These are phyloP conservation scores for Aureobasidium namibiae DNA, from an alignment of 2,329 filamentous ascomycete species.

Conservation along the genomic window DNA sequence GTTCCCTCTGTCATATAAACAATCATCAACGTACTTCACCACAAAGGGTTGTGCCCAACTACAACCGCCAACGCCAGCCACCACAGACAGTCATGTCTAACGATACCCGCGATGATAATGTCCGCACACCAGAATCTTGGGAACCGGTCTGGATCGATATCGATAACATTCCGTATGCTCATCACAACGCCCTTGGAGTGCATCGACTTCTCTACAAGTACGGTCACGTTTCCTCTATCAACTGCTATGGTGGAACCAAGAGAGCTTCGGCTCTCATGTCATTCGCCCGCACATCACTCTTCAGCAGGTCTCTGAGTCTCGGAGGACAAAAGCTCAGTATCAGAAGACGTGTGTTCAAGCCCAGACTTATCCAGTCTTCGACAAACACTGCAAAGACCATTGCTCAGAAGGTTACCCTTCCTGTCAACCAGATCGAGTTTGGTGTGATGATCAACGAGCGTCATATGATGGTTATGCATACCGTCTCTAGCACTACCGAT, in stretches of 20 bases:
- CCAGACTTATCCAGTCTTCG: neutral
- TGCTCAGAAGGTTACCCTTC: slow-evolving; percentile 17
- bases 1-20: neutral
- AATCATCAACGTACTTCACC: neutral
- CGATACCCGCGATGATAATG: neutral
- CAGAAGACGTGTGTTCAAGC: neutral
- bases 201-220: neutral
- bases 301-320: neutral
- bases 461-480: slow-evolving; percentile 54
- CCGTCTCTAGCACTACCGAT: slow-evolving; percentile 19
- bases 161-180: neutral
- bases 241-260: neutral
- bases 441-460: slow-evolving; percentile 49
- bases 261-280: neutral
- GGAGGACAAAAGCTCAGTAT: neutral
- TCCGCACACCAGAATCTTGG: neutral
- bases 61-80: neutral
- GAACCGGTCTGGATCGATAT: neutral
- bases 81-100: neutral
- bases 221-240: neutral
- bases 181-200: neutral
- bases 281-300: neutral
- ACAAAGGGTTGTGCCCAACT: neutral
- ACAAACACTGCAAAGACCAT: slow-evolving; percentile 1
- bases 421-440: slow-evolving; percentile 44